phyloP scores from a whole-genome alignment of 805 yeast species.

The Jamesozyma rosinii region DNA sequence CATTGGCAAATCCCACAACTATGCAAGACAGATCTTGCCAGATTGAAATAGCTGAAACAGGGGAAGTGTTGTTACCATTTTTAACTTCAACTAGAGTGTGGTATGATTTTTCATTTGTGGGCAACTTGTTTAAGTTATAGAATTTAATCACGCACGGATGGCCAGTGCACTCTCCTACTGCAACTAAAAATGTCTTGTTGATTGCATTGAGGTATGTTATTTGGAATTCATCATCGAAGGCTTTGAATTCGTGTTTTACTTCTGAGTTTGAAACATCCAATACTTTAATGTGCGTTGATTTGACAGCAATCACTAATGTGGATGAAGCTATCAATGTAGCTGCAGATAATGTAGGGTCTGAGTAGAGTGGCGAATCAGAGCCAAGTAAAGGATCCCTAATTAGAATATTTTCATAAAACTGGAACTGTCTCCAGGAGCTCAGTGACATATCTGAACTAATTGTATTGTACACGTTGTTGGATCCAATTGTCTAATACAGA shows the following conservation, averaged over 20 bases:
- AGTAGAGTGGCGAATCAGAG: conserved; percentile 55
- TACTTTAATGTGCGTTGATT: conserved; percentile 45
- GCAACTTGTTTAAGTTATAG: conserved; percentile 58
- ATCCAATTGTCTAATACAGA: too few relatives aligned
- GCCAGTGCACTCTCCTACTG: conserved; percentile 70
- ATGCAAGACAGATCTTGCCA: conserved; percentile 22
- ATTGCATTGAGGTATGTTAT: conserved; percentile 50
- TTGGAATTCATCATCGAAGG: conserved; percentile 49
- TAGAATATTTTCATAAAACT: conserved; percentile 75
- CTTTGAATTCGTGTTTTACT: conserved; percentile 43
- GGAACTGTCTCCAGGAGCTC: conserved; percentile 66
- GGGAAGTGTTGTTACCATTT: conserved; percentile 70
- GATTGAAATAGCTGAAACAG: conserved; percentile 36
- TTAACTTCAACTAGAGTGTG: conserved; percentile 54
- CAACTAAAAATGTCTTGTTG: conserved; percentile 44
- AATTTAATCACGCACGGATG: conserved; percentile 57
- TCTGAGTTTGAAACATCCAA: conserved; percentile 41
- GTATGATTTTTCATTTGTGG: conserved; percentile 33
- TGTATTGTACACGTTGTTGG: too few relatives aligned
- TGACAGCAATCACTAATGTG: conserved; percentile 51
- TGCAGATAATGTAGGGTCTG: conserved; percentile 66
- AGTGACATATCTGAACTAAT: conserved; percentile 18
- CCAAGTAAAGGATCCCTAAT: conserved; percentile 73
- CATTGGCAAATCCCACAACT: conserved; percentile 37
- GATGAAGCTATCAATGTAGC: conserved; percentile 45